Conservation (phyloP, 2,329 filamentous ascomycete species). For the Colletotrichum eremochloae region DNA sequence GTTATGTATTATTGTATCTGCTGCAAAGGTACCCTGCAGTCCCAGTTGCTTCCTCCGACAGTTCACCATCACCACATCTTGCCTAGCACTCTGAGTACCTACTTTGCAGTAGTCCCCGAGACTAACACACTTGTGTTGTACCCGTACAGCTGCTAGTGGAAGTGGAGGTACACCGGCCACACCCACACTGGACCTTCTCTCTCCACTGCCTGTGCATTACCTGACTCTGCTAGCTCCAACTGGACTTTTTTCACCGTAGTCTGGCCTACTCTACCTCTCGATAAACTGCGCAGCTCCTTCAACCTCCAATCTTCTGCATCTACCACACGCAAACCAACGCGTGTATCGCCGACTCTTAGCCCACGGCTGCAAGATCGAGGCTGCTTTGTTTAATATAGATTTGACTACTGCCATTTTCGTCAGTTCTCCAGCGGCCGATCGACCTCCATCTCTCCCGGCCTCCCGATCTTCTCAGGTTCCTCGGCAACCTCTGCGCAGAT, state of each 20-base stretch:
- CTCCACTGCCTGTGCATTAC: constrained; percentile 16
- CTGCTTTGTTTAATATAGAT: background rate
- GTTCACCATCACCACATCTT: background rate
- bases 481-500: constrained; percentile 15
- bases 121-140: background rate
- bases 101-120: background rate
- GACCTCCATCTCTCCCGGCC: background rate
- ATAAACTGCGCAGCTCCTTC: background rate
- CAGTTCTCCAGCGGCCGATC: background rate
- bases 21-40: background rate
- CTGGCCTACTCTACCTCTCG: background rate
- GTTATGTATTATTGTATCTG: background rate
- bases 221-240: constrained; percentile 28
- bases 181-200: constrained; percentile 13
- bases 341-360: constrained; percentile 21
- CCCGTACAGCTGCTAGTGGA: background rate
- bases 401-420: background rate
- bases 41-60: background rate
- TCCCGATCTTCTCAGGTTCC: constrained; percentile 1
- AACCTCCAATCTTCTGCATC: constrained; percentile 4
- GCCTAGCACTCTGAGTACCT: background rate
- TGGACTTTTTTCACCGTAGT: constrained; percentile 15
- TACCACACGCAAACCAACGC: constrained; percentile 10
- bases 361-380: constrained; percentile 11
- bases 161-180: background rate